A percentile compares a stretch with the other conserved stretches of the same genome.
phyloP scores from a whole-genome alignment of 345 rosid genomes.

The Gossypium anomalum region DNA sequence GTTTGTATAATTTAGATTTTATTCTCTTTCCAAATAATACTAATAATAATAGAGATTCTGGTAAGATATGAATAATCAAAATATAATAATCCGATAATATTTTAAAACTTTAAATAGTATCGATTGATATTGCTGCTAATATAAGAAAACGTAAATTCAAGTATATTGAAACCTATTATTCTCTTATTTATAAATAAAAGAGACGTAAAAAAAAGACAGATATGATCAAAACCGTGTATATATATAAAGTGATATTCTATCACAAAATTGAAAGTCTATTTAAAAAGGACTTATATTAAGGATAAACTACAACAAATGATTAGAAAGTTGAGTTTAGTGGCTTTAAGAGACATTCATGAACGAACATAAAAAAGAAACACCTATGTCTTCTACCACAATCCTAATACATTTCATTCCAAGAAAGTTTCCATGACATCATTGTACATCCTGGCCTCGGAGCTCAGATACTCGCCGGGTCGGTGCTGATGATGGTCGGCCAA shows the following conservation, averaged over 20 bases:
- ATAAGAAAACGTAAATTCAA: no score
- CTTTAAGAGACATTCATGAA: conserved; percentile 15
- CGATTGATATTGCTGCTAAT: fast-evolving
- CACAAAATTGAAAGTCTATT: neutral
- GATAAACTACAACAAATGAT: conserved; percentile 30
- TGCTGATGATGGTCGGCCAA: conserved; percentile 48
- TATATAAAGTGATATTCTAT: neutral
- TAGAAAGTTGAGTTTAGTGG: conserved; percentile 9
- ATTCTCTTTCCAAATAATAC: no score
- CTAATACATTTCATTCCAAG: conserved; percentile 50
- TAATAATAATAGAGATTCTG: no score
- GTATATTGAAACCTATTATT: fast-evolving
- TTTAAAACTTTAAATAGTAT: no score
- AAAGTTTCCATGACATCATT: conserved; percentile 72
- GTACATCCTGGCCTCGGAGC: conserved; percentile 56
- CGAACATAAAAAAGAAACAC: conserved; percentile 14
- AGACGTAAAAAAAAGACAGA: fast-evolving
- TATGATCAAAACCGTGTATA: no score
- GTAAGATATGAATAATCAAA: no score
- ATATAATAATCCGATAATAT: no score
- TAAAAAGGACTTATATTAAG: conserved; percentile 13
- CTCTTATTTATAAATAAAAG: no score
- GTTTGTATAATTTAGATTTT: no score
- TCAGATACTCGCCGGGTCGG: conserved; percentile 47
- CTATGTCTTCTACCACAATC: neutral